A percentile compares a stretch with the other conserved stretches of the same genome.
phyloP scores from a whole-genome alignment of 2,329 filamentous ascomycete genomes.

The Colletotrichum graminicola region DNA sequence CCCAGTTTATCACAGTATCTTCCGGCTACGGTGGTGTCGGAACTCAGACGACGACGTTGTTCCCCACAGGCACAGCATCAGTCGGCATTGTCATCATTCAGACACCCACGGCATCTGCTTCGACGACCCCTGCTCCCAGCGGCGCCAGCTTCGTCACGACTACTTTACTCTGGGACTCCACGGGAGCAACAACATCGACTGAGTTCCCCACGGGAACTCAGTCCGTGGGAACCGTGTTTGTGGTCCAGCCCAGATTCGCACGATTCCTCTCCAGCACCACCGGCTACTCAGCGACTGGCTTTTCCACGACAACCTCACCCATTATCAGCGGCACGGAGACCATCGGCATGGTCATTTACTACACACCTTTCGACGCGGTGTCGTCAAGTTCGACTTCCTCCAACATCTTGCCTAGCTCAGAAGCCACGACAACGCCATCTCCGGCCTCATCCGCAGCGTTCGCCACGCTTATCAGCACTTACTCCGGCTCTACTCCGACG shows the following conservation, averaged over 20 bases:
- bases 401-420: background rate
- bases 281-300: background rate
- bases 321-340: constrained; percentile 17
- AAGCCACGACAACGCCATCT: background rate
- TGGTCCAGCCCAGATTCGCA: constrained; percentile 5
- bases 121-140: background rate
- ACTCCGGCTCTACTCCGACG: constrained; percentile 15
- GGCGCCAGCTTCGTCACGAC: constrained; percentile 11
- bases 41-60: background rate
- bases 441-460: background rate
- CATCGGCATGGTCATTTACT: constrained; percentile 25
- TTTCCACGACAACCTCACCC: constrained; percentile 19
- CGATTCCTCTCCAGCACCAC: constrained; percentile 10
- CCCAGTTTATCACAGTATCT: constrained; percentile 3
- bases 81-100: constrained; percentile 4
- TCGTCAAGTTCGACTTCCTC: background rate
- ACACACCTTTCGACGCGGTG: background rate
- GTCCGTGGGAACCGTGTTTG: constrained; percentile 12
- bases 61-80: background rate
- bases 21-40: background rate
- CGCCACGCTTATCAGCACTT: constrained; percentile 32
- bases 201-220: constrained; percentile 13
- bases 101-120: background rate
- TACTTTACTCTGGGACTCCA: constrained; percentile 17
- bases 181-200: constrained; percentile 15